Evolutionary conservation across 176 grass and related monocot genomes (phyloP), one percentile per base, ranked within the genome.

Genomic region (barley (Hordeum vulgare)): DNA sequence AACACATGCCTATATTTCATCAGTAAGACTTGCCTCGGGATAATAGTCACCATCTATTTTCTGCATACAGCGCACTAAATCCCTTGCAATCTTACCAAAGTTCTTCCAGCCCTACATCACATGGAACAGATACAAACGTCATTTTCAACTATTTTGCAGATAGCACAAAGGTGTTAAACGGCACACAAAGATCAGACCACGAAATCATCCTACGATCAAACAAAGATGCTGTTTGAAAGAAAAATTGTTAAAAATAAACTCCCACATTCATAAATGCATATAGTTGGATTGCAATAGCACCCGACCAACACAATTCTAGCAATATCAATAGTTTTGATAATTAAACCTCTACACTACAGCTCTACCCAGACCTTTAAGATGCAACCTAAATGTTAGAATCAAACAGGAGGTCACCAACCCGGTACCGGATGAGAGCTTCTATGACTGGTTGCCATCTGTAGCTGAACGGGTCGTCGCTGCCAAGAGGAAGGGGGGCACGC

Each of bases 21-120:
- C 42, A n/a, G 42, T 58, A 87, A 71, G 5, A 65, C 51, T 51
- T 89, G 94, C 96, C 96, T 99, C 96, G 40, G 96, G 96, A 86
- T 99, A 99, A 81, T 96, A 96, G 61, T 96, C 91, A 29, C 93
- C 88, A 83, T 96, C 96, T 85, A 99, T 99, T 92, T 96, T 99
- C 53, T 96, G 93, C 91, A 99, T 90, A 79, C 87, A 90, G 57
- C 89, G 85, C 73, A 99, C 90, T 68, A 99, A 85, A 44, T 99
- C 96, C 42, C 96, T 99, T n/a, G 91, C 93, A 26, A 86, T 96
- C 78, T 96, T 99, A 86, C 96, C 87, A 56, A 99, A 99, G 74
- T 96, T 99, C 78, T 99, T 99, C 83, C 89, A 89, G 17, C 96
- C 96, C 96, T 99, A 75, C 9, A 78, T 75, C 33, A 72, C 18